A percentile compares a stretch with the other conserved stretches of the same genome.
These are phyloP conservation scores for Mycena galopus DNA, from an alignment of 768 basidiomycete genomes.

Conservation along the genomic window DNA sequence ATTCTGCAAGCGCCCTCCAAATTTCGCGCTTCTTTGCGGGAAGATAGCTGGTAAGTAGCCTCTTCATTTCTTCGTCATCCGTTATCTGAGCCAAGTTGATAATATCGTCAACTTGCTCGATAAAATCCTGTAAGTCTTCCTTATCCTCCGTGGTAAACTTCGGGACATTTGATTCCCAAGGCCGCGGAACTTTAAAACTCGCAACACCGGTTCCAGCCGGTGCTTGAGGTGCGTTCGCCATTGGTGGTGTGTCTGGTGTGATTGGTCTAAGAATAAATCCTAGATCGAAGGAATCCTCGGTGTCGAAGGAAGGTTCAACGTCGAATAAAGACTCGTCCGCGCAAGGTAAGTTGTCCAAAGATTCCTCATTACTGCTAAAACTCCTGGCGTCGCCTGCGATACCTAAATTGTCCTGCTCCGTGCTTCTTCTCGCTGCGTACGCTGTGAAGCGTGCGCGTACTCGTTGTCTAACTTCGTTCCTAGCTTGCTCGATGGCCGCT, in stretches of 20 bases:
- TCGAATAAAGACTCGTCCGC: neutral
- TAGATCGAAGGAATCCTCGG: slow-evolving; percentile 4
- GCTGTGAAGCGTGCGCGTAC: neutral
- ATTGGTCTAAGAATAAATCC: neutral
- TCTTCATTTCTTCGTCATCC: slow-evolving; percentile 22
- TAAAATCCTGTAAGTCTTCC: slow-evolving; percentile 21
- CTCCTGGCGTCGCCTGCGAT: slow-evolving; percentile 15
- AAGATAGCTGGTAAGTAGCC: slow-evolving; percentile 16
- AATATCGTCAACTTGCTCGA: slow-evolving; percentile 27
- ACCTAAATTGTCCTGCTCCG: neutral
- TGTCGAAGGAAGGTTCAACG: neutral
- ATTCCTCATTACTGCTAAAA: neutral
- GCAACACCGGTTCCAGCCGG: slow-evolving; percentile 20
- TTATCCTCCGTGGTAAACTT: slow-evolving; percentile 1
- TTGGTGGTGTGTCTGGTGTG: neutral
- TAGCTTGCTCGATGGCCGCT: neutral
- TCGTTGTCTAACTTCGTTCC: neutral
- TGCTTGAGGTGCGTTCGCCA: neutral
- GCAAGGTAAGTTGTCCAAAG: neutral
- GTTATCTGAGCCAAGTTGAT: slow-evolving; percentile 16
- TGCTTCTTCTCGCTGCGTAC: neutral
- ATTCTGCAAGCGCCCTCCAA: slow-evolving; percentile 10
- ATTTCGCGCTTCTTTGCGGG: slow-evolving; percentile 3
- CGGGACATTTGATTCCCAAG: slow-evolving; percentile 28
- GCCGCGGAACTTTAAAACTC: slow-evolving; percentile 16